Conservation (phyloP, 441 rosid species). For the Adansonia rubrostipa region DNA sequence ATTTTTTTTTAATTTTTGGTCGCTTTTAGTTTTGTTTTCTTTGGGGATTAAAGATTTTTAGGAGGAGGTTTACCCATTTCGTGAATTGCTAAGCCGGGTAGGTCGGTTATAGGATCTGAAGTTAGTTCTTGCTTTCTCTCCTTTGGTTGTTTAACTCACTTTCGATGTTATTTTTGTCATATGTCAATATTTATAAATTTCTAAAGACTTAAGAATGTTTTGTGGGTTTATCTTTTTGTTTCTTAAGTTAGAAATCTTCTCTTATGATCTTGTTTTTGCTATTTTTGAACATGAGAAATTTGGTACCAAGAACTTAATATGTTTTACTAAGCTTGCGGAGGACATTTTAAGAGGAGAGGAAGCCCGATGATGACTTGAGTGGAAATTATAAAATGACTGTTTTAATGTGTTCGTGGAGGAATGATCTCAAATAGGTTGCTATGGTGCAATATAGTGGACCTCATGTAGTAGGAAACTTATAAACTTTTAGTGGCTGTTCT, state of each 20-base stretch:
- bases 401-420: neutral
- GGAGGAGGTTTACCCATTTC: neutral
- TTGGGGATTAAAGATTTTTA: conserved; percentile 8
- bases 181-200: neutral
- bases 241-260: neutral
- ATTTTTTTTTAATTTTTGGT: neutral
- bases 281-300: neutral
- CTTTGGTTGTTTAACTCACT: neutral
- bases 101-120: neutral
- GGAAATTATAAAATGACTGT: neutral
- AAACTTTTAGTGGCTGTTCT: neutral
- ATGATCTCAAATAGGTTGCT: neutral
- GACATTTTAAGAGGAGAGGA: neutral
- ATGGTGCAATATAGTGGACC: neutral
- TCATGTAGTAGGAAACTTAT: neutral
- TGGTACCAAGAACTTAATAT: neutral
- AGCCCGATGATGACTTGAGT: neutral
- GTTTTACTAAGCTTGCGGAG: neutral
- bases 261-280: neutral
- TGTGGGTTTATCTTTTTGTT: neutral
- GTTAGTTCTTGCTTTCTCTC: neutral
- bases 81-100: neutral
- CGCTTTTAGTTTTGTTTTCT: neutral
- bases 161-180: neutral
- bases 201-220: neutral